phyloP scores from a whole-genome alignment of 129 eudicot genomes.

The Flaveria brownii region DNA sequence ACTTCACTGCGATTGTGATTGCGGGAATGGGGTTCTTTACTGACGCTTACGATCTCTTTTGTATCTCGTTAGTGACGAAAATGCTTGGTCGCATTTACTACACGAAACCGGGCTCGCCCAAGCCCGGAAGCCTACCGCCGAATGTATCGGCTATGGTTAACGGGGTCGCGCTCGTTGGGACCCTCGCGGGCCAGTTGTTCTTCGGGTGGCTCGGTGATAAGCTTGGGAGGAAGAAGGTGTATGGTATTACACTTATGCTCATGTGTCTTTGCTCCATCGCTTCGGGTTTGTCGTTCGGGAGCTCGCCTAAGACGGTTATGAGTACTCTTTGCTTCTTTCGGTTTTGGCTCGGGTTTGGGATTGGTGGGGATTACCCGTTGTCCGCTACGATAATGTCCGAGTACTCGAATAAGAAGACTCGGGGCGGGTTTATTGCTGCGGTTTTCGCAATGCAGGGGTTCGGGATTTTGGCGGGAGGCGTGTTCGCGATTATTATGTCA shows the following conservation, averaged over 20 bases:
- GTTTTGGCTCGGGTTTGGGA: conserved; percentile 66
- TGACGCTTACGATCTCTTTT: conserved; percentile 57
- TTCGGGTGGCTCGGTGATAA: conserved; percentile 67
- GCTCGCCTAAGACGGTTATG: conserved; percentile 47
- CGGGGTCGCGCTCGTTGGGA: conserved; percentile 58
- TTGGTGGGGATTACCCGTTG: conserved; percentile 64
- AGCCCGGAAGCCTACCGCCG: conserved; percentile 62
- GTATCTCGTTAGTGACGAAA: conserved; percentile 60
- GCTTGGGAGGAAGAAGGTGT: conserved; percentile 57
- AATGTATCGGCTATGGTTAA: conserved; percentile 55
- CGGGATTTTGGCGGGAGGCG: conserved; percentile 39
- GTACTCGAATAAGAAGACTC: conserved; percentile 45
- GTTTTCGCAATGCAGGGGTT: conserved; percentile 54
- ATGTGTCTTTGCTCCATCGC: conserved; percentile 54
- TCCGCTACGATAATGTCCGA: conserved; percentile 61
- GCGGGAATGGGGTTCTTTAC: conserved; percentile 72
- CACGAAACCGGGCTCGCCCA: conserved; percentile 41
- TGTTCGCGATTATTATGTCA: conserved; percentile 35
- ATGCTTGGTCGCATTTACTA: conserved; percentile 58
- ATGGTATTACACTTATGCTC: conserved; percentile 58
- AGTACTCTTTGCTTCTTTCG: conserved; percentile 58
- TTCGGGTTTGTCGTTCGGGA: conserved; percentile 58
- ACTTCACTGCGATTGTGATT: conserved; percentile 57
- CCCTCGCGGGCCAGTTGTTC: conserved; percentile 53
- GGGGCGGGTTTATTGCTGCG: conserved; percentile 44